These are phyloP conservation scores for Pseudozyma thailandica DNA, from an alignment of 1,284 basidiomycete species.

Conservation along the genomic window DNA sequence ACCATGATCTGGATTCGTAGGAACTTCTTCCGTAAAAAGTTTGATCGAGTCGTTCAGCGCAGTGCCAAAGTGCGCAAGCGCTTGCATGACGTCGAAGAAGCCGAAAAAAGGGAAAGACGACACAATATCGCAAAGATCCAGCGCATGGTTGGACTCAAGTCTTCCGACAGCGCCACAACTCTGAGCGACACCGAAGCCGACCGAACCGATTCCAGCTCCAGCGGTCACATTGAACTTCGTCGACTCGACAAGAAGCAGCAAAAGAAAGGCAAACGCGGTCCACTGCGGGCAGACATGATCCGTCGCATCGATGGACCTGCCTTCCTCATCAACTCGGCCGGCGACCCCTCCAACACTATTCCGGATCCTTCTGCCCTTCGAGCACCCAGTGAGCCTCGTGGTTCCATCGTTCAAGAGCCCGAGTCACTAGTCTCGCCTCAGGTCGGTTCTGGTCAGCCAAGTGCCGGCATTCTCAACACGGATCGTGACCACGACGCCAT, in stretches of 20 bases:
- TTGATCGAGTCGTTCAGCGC: slow-evolving; percentile 52
- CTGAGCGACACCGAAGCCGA: slow-evolving; percentile 39
- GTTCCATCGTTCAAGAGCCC: slow-evolving; percentile 14
- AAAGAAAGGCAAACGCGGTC: slow-evolving; percentile 46
- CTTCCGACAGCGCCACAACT: slow-evolving; percentile 39
- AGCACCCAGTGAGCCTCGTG: neutral
- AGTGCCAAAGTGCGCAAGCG: slow-evolving; percentile 56
- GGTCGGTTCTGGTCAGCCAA: slow-evolving; percentile 10
- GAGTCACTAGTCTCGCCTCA: slow-evolving; percentile 6
- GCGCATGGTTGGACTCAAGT: slow-evolving; percentile 54
- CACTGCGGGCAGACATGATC: slow-evolving; percentile 65
- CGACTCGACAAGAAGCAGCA: slow-evolving; percentile 40
- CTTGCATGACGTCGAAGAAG: slow-evolving; percentile 64
- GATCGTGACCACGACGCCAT: slow-evolving; percentile 8
- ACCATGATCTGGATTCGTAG: slow-evolving; percentile 66
- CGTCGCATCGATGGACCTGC: slow-evolving; percentile 64
- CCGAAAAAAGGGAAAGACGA: slow-evolving; percentile 50
- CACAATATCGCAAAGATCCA: slow-evolving; percentile 53
- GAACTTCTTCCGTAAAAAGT: slow-evolving; percentile 61
- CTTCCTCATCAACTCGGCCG: slow-evolving; percentile 64
- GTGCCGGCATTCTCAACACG: slow-evolving; percentile 23
- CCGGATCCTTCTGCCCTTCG: slow-evolving; percentile 17
- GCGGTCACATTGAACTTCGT: slow-evolving; percentile 37
- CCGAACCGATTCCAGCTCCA: slow-evolving; percentile 46
- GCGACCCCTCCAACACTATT: slow-evolving; percentile 42